Evolutionary conservation across 495 filamentous ascomycete genomes (phyloP).

Genomic region (Tuber aestivum): DNA sequence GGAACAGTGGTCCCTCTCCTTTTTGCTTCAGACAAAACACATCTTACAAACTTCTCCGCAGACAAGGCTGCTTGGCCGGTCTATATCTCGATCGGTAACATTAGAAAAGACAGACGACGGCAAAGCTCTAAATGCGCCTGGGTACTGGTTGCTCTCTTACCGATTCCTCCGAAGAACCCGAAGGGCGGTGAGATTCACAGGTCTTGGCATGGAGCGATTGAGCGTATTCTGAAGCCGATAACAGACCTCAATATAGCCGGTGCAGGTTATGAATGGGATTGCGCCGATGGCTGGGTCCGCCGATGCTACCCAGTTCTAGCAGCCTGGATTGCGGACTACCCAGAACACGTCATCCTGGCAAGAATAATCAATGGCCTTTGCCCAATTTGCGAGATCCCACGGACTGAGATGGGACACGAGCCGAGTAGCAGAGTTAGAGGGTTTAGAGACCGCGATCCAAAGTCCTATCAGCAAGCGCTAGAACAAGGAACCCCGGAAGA

Average conservation of each 20-base stretch:
- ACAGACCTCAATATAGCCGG: not conserved
- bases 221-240: not conserved
- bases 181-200: not conserved
- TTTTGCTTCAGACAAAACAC: not conserved
- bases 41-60: slow-evolving; percentile 10
- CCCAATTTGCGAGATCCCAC: not conserved
- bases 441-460: not conserved
- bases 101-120: not conserved
- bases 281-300: not conserved
- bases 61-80: slow-evolving; percentile 9
- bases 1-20: not conserved
- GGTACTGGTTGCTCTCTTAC: not conserved
- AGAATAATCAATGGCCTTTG: not conserved
- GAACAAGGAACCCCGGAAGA: not conserved
- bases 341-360: not conserved
- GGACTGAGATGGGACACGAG: not conserved
- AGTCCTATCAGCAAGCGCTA: not conserved
- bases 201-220: not conserved
- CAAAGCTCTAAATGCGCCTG: not conserved
- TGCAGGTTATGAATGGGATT: not conserved
- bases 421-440: not conserved
- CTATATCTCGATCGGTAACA: slow-evolving; percentile 7
- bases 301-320: not conserved
- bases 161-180: not conserved
- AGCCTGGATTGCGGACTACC: slow-evolving; percentile 8